Evolutionary conservation across 164 flowering plant genomes (phyloP).

Genomic region (Vitis riparia): DNA sequence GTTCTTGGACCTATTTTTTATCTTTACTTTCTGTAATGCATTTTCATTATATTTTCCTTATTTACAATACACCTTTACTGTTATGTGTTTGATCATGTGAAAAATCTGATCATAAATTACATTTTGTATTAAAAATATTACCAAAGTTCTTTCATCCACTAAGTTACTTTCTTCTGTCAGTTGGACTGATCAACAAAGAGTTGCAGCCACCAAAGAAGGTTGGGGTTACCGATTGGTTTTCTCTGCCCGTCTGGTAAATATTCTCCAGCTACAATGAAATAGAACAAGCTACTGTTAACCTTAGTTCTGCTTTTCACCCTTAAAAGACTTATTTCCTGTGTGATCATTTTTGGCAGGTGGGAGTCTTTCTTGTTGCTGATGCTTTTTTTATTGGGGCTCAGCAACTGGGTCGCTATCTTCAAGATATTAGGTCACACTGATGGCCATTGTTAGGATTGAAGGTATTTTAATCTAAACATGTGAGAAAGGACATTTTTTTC

Average conservation of each 20-base stretch:
- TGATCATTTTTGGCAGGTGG: constrained; percentile 47
- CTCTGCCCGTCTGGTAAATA: constrained; percentile 84
- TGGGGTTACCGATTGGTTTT: constrained; percentile 74
- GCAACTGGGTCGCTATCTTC: constrained; percentile 60
- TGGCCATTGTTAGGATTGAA: neutral
- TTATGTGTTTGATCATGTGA: too few species aligned
- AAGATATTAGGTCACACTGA: constrained; percentile 50
- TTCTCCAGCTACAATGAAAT: neutral
- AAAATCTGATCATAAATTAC: neutral
- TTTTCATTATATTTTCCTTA: too few species aligned
- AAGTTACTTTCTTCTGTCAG: constrained; percentile 28
- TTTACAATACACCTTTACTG: too few species aligned
- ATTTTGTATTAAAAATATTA: neutral
- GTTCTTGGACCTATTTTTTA: neutral
- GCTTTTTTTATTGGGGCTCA: constrained; percentile 79
- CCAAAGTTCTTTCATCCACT: too few species aligned
- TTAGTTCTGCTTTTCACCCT: neutral
- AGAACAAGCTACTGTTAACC: neutral
- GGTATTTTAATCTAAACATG: neutral
- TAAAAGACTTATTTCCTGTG: neutral
- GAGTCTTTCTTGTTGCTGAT: constrained; percentile 73
- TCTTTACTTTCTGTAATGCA: neutral
- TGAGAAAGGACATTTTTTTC: neutral
- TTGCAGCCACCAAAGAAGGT: constrained; percentile 85
- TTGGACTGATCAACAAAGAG: constrained; percentile 98